Evolutionary conservation across 2,329 filamentous ascomycete genomes (phyloP).

Genomic region (Ophiostoma ulmi): DNA sequence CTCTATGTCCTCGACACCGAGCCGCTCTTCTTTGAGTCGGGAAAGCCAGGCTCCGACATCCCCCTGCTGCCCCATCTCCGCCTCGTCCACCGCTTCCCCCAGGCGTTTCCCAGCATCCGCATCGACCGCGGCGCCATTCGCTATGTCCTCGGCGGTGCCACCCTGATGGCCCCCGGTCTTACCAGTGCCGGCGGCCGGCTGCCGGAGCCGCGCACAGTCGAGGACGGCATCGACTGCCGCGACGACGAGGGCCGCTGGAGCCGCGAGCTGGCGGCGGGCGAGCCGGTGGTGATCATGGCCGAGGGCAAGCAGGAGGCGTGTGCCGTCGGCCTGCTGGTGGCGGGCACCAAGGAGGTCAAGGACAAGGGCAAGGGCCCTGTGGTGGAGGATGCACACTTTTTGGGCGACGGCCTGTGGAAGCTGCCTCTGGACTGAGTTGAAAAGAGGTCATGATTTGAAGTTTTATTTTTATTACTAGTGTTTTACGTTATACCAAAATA

Average conservation of each 20-base stretch:
- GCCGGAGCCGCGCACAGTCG: constrained; percentile 48
- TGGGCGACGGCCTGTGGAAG: constrained; percentile 92
- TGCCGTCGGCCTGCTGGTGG: constrained; percentile 76
- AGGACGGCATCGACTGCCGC: constrained; percentile 29
- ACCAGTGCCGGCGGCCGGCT: constrained; percentile 78
- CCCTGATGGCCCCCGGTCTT: constrained; percentile 91
- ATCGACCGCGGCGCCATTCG: constrained; percentile 96
- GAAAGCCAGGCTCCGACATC: constrained; percentile 34
- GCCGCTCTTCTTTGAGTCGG: constrained; percentile 89
- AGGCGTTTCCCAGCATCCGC: constrained; percentile 74
- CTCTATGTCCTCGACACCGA: constrained; percentile 76
- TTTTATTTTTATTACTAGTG: neutral
- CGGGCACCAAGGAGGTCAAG: constrained; percentile 87
- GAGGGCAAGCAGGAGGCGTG: constrained; percentile 93
- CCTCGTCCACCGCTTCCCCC: constrained; percentile 84
- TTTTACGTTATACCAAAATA: constrained; percentile 9
- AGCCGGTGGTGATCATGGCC: constrained; percentile 81
- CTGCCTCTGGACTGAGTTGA: constrained; percentile 46
- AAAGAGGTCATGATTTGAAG: neutral
- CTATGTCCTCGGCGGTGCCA: constrained; percentile 88
- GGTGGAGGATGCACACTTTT: constrained; percentile 86
- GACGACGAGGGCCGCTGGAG: constrained; percentile 54
- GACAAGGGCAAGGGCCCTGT: constrained; percentile 90
- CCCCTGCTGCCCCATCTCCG: constrained; percentile 80
- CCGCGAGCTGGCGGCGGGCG: constrained; percentile 68